A percentile compares a stretch with the other conserved stretches of the same genome.
phyloP scores from a whole-genome alignment of 305 asterid genomes.

The Withania somnifera region DNA sequence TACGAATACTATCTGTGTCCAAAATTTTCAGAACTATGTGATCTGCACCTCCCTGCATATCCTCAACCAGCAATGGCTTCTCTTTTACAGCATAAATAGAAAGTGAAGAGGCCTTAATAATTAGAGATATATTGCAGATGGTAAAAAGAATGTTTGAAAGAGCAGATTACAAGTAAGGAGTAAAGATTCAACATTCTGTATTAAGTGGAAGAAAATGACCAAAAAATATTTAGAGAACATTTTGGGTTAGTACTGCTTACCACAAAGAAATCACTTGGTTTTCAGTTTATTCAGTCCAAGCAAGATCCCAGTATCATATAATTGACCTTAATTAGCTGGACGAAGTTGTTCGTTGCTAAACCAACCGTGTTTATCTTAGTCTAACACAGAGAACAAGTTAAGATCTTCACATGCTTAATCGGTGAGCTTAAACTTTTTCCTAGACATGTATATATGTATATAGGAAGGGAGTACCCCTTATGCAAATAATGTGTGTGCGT shows the following conservation, averaged over 20 bases:
- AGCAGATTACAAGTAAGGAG: background rate
- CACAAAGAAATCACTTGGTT: background rate
- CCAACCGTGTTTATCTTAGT: background rate
- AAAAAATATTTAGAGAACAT: background rate
- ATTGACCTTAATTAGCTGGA: background rate
- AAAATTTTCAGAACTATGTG: conserved; percentile 63
- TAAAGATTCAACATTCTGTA: background rate
- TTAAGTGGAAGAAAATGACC: background rate
- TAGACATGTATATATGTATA: background rate
- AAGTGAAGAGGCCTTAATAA: background rate
- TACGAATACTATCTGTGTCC: conserved; percentile 83
- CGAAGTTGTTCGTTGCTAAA: background rate
- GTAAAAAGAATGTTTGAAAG: background rate
- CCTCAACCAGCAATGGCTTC: conserved; percentile 76
- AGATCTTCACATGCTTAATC: background rate
- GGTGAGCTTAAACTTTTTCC: background rate
- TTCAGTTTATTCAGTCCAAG: background rate
- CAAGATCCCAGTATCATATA: background rate
- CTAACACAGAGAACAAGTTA: background rate
- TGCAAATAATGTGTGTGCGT: background rate
- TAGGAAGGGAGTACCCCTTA: no score
- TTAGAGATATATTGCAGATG: background rate
- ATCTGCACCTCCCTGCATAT: conserved; percentile 93
- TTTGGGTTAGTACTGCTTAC: background rate
- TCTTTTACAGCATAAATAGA: conserved; percentile 66